phyloP scores from a whole-genome alignment of 768 basidiomycete genomes.

The Rubroboletus satanas region DNA sequence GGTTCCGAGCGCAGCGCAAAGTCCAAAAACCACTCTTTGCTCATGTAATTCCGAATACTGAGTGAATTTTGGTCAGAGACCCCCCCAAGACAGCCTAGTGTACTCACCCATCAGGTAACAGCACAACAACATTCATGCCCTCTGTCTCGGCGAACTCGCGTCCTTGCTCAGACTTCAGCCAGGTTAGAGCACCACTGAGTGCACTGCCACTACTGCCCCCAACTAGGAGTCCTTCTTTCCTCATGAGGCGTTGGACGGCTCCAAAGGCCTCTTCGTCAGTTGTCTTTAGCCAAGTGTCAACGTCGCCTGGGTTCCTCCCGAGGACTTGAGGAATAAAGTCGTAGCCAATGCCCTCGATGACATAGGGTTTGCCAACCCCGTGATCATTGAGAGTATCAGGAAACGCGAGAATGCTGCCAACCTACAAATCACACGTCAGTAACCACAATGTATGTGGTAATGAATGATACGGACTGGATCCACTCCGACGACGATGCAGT shows the following conservation, averaged over 20 bases:
- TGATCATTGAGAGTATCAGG: constrained; percentile 61
- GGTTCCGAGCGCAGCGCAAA: constrained; percentile 56
- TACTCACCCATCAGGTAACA: constrained; percentile 86
- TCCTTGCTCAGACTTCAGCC: constrained; percentile 72
- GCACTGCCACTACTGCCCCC: constrained; percentile 93
- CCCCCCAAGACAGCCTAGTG: background rate
- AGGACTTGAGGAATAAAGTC: constrained; percentile 90
- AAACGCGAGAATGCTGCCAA: constrained; percentile 82
- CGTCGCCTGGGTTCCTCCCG: constrained; percentile 50
- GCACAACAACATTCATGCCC: constrained; percentile 83
- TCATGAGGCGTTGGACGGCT: constrained; percentile 72
- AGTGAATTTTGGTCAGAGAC: background rate
- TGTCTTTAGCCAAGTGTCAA: constrained; percentile 86
- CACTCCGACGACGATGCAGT: constrained; percentile 74
- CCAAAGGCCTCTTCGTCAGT: constrained; percentile 76
- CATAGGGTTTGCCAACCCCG: constrained; percentile 49
- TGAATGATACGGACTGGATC: constrained; percentile 67
- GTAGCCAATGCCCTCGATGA: constrained; percentile 96
- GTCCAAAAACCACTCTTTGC: constrained; percentile 86
- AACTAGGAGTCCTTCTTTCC: constrained; percentile 81
- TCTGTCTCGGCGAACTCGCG: constrained; percentile 54
- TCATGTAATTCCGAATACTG: constrained; percentile 92
- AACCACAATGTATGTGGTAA: background rate
- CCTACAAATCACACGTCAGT: constrained; percentile 38
- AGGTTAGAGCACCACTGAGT: constrained; percentile 70